Conservation (phyloP, 495 filamentous ascomycete species). For the Tuber brumale region DNA sequence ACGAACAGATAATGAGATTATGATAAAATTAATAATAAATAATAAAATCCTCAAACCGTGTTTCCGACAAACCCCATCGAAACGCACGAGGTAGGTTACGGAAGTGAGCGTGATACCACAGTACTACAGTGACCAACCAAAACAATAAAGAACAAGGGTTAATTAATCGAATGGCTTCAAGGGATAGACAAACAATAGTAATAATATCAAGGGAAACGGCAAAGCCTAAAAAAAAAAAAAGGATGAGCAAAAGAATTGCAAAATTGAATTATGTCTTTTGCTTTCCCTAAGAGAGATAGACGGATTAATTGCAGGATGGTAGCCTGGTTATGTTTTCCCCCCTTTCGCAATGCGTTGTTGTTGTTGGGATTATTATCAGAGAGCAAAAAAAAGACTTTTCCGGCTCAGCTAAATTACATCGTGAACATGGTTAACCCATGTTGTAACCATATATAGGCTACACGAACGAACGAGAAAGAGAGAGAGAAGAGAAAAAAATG, state of each 20-base stretch:
- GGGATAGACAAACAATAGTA: neutral
- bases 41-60: neutral
- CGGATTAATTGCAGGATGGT: neutral
- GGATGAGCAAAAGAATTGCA: neutral
- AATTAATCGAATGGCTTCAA: neutral
- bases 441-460: neutral
- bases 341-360: neutral
- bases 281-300: neutral
- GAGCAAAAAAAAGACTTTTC: neutral
- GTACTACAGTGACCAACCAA: neutral
- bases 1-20: too few species aligned
- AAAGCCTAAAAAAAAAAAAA: neutral
- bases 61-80: neutral
- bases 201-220: neutral
- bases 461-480: neutral
- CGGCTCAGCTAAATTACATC: neutral
- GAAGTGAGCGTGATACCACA: neutral
- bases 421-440: neutral
- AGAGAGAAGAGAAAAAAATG: neutral
- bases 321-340: neutral
- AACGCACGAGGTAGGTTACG: neutral
- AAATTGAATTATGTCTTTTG: neutral
- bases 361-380: neutral
- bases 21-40: too few species aligned
- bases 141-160: neutral